Conservation (phyloP, 306 rosid genomes). For the Lithocarpus polystachyus region DNA sequence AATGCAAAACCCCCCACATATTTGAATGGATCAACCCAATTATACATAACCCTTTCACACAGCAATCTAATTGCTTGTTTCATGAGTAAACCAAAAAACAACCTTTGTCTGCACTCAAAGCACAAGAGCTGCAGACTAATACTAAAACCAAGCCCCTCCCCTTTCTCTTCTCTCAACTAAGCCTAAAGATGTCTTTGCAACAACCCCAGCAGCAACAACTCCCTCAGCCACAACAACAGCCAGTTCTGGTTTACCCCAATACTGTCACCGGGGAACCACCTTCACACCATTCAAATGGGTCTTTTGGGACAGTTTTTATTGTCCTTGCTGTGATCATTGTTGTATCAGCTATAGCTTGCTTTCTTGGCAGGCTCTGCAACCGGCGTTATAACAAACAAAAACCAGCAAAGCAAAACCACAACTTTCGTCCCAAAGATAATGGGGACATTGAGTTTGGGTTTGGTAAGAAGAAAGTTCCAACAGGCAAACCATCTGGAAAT, state of each 20-base stretch:
- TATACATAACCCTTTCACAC: constrained; percentile 37
- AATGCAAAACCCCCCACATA: constrained; percentile 27
- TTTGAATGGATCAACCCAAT: constrained; percentile 9
- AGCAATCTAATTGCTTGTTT: constrained; percentile 41
- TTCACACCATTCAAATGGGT: constrained; percentile 68
- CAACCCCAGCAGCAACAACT: constrained; percentile 39
- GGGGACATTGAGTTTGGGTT: constrained; percentile 57
- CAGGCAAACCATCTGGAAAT: constrained; percentile 26
- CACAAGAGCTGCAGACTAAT: constrained; percentile 27
- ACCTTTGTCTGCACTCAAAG: constrained; percentile 61
- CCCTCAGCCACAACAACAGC: constrained; percentile 48
- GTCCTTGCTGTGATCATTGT: constrained; percentile 72
- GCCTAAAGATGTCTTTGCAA: constrained; percentile 42
- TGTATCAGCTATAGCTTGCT: constrained; percentile 69
- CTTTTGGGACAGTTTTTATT: constrained; percentile 84
- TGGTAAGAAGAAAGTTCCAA: constrained; percentile 47
- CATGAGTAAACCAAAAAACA: constrained; percentile 29
- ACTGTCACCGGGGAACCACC: constrained; percentile 39
- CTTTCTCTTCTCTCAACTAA: constrained; percentile 1
- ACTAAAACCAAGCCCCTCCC: constrained; percentile 25
- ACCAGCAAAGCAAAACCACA: constrained; percentile 35
- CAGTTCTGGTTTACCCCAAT: constrained; percentile 61
- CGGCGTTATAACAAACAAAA: constrained; percentile 27
- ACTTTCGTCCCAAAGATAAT: constrained; percentile 35
- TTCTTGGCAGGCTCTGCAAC: constrained; percentile 74